phyloP scores from a whole-genome alignment of 345 rosid genomes.

The Euphorbia pulcherrima region DNA sequence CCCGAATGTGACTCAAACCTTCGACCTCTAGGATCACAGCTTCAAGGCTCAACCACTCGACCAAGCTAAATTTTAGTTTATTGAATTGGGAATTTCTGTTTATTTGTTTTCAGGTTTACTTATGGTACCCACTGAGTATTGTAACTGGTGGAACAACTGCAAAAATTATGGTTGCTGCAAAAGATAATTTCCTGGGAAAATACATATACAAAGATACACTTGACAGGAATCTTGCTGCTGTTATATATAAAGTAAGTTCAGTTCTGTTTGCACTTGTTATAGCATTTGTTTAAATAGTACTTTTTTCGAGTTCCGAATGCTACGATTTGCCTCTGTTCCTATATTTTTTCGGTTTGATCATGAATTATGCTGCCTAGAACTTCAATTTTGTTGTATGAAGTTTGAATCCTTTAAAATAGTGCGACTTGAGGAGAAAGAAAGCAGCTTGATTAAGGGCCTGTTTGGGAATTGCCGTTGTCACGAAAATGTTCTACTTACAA shows the following conservation, averaged over 20 bases:
- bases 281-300: neutral
- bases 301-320: neutral
- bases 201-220: constrained; percentile 90
- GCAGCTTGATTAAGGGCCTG: too few species aligned
- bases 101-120: constrained; percentile 52
- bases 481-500: too few species aligned
- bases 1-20: too few species aligned
- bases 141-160: constrained; percentile 91
- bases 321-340: neutral
- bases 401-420: neutral
- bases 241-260: constrained; percentile 67
- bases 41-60: too few species aligned
- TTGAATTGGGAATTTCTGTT: neutral
- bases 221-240: constrained; percentile 82
- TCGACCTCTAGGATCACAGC: too few species aligned
- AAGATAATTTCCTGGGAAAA: constrained; percentile 85
- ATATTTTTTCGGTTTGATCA: neutral
- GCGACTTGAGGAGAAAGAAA: too few species aligned
- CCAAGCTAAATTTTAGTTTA: neutral
- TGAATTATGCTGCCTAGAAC: neutral
- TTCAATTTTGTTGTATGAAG: neutral
- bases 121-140: constrained; percentile 89
- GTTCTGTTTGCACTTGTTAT: neutral
- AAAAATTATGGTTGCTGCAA: constrained; percentile 91
- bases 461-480: neutral